Percentiles rank a stretch among this genome's conserved stretches.
Conservation (phyloP, 2,329 filamentous ascomycete genomes). For the Sclerotinia borealis region DNA sequence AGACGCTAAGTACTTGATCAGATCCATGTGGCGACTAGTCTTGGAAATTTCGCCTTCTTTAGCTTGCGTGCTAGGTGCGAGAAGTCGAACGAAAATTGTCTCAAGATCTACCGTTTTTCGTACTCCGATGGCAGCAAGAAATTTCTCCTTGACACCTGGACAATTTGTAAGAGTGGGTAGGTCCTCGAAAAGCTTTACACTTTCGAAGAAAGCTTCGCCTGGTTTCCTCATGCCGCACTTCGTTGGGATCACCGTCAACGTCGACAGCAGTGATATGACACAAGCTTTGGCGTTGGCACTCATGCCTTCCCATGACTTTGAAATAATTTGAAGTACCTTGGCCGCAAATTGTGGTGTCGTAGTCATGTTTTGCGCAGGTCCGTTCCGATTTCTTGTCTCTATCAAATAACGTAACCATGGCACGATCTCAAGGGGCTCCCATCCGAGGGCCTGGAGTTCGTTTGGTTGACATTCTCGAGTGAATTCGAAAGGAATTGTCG, state of each 20-base stretch:
- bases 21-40: conserved; percentile 84
- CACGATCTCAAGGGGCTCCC: conserved; percentile 77
- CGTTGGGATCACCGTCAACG: conserved; percentile 76
- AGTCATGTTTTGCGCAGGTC: conserved; percentile 63
- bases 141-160: conserved; percentile 82
- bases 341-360: conserved; percentile 67
- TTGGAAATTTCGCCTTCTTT: conserved; percentile 43
- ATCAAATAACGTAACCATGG: conserved; percentile 81
- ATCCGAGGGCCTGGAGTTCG: conserved; percentile 76
- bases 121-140: conserved; percentile 76
- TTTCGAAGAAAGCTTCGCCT: conserved; percentile 80
- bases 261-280: conserved; percentile 58
- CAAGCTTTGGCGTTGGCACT: conserved; percentile 59
- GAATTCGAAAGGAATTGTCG: conserved; percentile 79
- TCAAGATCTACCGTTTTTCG: conserved; percentile 92
- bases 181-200: conserved; percentile 93
- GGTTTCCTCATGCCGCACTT: conserved; percentile 85
- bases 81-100: conserved; percentile 83
- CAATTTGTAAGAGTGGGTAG: conserved; percentile 74
- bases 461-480: conserved; percentile 61
- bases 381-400: conserved; percentile 53
- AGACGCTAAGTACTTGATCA: conserved; percentile 90
- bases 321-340: conserved; percentile 71
- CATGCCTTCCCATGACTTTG: conserved; percentile 85
- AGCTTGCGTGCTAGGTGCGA: conserved; percentile 51